phyloP scores from a whole-genome alignment of 257 asterid species.

The Ocimum tenuiflorum region DNA sequence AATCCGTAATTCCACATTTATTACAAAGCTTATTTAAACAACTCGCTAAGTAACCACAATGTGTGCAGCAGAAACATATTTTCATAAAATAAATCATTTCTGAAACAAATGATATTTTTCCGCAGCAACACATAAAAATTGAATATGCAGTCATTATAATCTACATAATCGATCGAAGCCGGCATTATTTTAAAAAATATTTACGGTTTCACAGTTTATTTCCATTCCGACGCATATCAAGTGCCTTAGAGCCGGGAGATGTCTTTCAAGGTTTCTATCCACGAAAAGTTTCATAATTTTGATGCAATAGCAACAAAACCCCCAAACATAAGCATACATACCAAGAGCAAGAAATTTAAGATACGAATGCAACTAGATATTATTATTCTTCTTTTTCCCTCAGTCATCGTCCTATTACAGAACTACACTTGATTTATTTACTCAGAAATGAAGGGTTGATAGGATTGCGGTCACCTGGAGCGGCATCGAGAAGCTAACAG shows the following conservation, averaged over 20 bases:
- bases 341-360: background rate
- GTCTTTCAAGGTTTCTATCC: too few relatives aligned
- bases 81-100: background rate
- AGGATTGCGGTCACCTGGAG: slow-evolving; percentile 15
- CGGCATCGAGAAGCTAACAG: slow-evolving; percentile 16
- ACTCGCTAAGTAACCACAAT: background rate
- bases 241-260: too few relatives aligned
- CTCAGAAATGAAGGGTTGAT: background rate
- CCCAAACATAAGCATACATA: background rate
- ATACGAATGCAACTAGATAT: background rate
- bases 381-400: too few relatives aligned
- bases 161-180: too few relatives aligned
- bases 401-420: background rate
- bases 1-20: background rate
- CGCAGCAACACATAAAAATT: background rate
- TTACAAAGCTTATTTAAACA: background rate
- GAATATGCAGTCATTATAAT: too few relatives aligned
- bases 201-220: background rate
- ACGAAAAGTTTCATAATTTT: too few relatives aligned
- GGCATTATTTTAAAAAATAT: background rate
- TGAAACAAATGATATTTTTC: background rate
- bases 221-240: too few relatives aligned
- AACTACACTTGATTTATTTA: background rate
- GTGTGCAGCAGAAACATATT: background rate
- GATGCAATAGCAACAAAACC: too few relatives aligned